Conservation (phyloP, 2,329 filamentous ascomycete genomes). For the Domatiomyces globalis region DNA sequence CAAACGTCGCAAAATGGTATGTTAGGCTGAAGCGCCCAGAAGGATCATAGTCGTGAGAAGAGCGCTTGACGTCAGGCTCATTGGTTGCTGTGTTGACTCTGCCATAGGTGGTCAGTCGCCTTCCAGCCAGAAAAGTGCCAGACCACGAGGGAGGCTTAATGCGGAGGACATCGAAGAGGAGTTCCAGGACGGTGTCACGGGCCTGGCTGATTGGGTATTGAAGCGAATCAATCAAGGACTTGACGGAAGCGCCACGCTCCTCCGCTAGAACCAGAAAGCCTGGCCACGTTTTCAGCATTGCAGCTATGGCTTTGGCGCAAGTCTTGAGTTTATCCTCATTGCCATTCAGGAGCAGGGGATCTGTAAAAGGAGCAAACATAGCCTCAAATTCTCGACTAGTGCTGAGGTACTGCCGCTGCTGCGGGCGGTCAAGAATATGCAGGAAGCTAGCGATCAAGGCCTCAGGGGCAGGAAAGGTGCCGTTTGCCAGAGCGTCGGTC, state of each 20-base stretch:
- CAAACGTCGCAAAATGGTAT: slow-evolving; percentile 81
- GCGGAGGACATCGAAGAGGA: slow-evolving; percentile 68
- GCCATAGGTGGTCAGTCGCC: slow-evolving; percentile 90
- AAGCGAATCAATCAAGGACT: slow-evolving; percentile 58
- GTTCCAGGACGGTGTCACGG: slow-evolving; percentile 68
- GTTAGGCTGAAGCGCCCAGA: slow-evolving; percentile 69
- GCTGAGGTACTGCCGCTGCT: slow-evolving; percentile 65
- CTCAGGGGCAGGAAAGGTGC: slow-evolving; percentile 82
- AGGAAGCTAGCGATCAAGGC: slow-evolving; percentile 78
- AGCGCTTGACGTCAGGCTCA: slow-evolving; percentile 39
- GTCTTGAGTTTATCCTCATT: slow-evolving; percentile 59
- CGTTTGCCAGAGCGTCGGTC: slow-evolving; percentile 84
- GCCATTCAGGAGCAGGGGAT: slow-evolving; percentile 46
- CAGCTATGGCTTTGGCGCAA: slow-evolving; percentile 83
- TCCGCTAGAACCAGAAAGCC: slow-evolving; percentile 78
- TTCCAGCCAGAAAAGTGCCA: slow-evolving; percentile 82
- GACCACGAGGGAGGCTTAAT: slow-evolving; percentile 95
- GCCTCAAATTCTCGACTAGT: slow-evolving; percentile 82
- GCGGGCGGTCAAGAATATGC: slow-evolving; percentile 74
- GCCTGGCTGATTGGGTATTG: slow-evolving; percentile 43
- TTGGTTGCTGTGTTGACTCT: slow-evolving; percentile 72
- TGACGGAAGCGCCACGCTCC: slow-evolving; percentile 72
- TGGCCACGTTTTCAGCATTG: slow-evolving; percentile 83
- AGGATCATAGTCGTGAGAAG: slow-evolving; percentile 45
- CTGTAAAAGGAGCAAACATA: slow-evolving; percentile 83